A percentile compares a stretch with the other conserved stretches of the same genome.
Conservation (phyloP, 192 early-diverging fungal species). For the Cladochytrium replicatum region DNA sequence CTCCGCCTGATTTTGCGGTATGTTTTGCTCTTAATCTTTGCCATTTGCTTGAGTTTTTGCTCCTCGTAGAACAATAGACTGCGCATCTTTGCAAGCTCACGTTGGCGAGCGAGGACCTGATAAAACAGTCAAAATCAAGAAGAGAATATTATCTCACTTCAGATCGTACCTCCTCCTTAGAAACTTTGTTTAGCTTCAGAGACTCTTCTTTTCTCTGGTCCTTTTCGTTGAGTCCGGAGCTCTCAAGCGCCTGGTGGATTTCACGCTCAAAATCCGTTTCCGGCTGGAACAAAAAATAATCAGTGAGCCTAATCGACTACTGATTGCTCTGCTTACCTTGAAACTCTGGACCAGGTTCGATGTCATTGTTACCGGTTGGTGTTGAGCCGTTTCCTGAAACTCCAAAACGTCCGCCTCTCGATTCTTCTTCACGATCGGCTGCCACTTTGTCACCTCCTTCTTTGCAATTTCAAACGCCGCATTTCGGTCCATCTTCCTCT, state of each 20-base stretch:
- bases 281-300: constrained; percentile 25
- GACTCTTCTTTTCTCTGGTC: constrained; percentile 73
- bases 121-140: neutral
- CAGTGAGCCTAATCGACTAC: neutral
- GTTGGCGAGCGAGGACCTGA: constrained; percentile 45
- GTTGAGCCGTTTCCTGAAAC: constrained; percentile 50
- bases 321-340: constrained; percentile 23
- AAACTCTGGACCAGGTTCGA: constrained; percentile 53
- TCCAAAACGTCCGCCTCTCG: constrained; percentile 72
- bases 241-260: constrained; percentile 56
- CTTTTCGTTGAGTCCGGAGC: constrained; percentile 69
- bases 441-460: constrained; percentile 77
- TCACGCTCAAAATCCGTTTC: constrained; percentile 67
- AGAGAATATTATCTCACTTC: neutral
- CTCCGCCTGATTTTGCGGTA: constrained; percentile 83
- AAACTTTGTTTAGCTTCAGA: constrained; percentile 72
- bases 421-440: constrained; percentile 68
- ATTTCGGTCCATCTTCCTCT: constrained; percentile 75
- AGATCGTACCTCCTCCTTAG: constrained; percentile 64
- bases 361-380: constrained; percentile 13
- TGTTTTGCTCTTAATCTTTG: constrained; percentile 97
- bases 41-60: constrained; percentile 76
- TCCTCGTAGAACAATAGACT: constrained; percentile 90
- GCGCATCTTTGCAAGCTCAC: constrained; percentile 81
- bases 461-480: constrained; percentile 79